These are phyloP conservation scores for Brassica juncea DNA, from an alignment of 345 rosid genomes.

Conservation along the genomic window DNA sequence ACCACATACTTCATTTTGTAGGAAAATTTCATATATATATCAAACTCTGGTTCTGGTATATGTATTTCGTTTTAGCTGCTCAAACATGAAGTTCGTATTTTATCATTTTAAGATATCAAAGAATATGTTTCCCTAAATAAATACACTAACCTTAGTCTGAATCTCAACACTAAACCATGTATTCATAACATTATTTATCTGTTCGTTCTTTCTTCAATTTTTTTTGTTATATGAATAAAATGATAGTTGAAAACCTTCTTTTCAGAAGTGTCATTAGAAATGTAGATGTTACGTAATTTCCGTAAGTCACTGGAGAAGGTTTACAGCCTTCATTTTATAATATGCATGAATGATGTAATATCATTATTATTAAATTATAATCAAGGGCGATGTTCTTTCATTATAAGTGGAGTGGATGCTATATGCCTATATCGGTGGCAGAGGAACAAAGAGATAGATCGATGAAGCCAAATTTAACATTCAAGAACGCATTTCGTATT, in stretches of 20 bases:
- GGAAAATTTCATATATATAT: not conserved
- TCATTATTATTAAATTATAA: not conserved
- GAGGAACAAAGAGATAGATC: slow-evolving; percentile 6
- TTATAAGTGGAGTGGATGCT: slow-evolving; percentile 28
- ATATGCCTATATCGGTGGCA: slow-evolving; percentile 14
- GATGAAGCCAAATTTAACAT: not conserved
- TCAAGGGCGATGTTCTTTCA: not conserved
- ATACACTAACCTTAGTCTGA: not conserved
- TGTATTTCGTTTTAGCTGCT: not conserved
- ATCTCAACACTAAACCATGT: not conserved
- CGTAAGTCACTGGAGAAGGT: not conserved
- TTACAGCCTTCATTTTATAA: not conserved
- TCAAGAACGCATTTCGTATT: not conserved
- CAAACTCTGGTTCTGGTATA: not conserved
- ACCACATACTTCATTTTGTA: not conserved
- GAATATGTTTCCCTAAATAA: not conserved
- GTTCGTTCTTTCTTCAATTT: not conserved
- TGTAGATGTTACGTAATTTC: not conserved
- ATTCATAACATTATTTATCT: not conserved
- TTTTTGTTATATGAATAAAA: not conserved
- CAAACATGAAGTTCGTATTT: no score
- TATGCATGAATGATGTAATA: not conserved
- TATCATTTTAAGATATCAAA: not conserved
- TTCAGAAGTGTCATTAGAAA: not conserved
- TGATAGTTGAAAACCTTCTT: not conserved